A percentile compares a stretch with the other conserved stretches of the same genome.
Evolutionary conservation across 2,329 filamentous ascomycete species (phyloP).

Genomic region (Dactylellina sp.): DNA sequence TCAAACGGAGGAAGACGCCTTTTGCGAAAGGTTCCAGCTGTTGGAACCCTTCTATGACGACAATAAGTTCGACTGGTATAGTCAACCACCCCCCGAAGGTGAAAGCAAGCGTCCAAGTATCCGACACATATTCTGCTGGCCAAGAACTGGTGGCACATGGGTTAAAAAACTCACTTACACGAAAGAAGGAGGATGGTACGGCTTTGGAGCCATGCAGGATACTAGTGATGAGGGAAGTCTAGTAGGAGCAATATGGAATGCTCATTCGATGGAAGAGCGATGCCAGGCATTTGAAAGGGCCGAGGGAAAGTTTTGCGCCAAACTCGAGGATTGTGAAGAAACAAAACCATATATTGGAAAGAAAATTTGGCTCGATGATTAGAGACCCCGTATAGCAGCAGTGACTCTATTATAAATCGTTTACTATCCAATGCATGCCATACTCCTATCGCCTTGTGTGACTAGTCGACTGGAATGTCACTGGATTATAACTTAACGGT

Average conservation of each 20-base stretch:
- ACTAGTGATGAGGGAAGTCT: conserved; percentile 7
- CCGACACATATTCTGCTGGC: conserved; percentile 34
- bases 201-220: background rate
- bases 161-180: conserved; percentile 22
- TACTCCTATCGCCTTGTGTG: background rate
- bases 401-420: background rate
- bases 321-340: conserved; percentile 32
- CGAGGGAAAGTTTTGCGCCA: conserved; percentile 26
- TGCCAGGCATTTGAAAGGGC: conserved; percentile 34
- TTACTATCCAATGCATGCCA: conserved; percentile 7
- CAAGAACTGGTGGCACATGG: conserved; percentile 27
- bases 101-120: conserved; percentile 7
- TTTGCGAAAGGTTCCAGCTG: conserved; percentile 28
- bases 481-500: conserved; percentile 8
- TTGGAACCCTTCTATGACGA: conserved; percentile 5
- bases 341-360: conserved; percentile 26
- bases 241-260: conserved; percentile 29
- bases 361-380: conserved; percentile 17
- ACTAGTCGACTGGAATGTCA: conserved; percentile 7
- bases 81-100: conserved; percentile 2
- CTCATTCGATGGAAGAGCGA: conserved; percentile 33
- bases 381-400: background rate
- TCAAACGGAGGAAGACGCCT: conserved; percentile 27
- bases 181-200: conserved; percentile 14
- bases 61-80: background rate